These are phyloP conservation scores for Voacanga thouarsii DNA, from an alignment of 257 asterid species.

Conservation along the genomic window DNA sequence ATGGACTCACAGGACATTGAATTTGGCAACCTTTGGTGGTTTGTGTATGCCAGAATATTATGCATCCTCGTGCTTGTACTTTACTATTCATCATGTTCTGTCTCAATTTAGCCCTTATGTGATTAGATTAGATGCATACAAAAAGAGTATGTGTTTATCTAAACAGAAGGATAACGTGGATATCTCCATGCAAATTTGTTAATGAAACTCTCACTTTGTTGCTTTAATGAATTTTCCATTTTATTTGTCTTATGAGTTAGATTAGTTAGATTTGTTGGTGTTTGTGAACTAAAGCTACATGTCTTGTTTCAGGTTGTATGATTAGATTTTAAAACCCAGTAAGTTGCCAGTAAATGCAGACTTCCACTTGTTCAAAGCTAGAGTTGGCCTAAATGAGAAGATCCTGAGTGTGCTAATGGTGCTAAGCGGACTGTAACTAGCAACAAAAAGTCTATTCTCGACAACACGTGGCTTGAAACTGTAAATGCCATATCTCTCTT, in stretches of 20 bases:
- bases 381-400: slow-evolving; percentile 99
- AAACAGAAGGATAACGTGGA: background rate
- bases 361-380: slow-evolving; percentile 83
- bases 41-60: no score
- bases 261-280: background rate
- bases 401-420: slow-evolving; percentile 91
- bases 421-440: slow-evolving; percentile 80
- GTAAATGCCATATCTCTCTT: slow-evolving; percentile 32
- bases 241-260: no score
- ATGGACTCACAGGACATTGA: no score
- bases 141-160: background rate
- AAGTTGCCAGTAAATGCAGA: slow-evolving; percentile 71
- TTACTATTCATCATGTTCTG: background rate
- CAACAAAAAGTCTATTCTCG: slow-evolving; percentile 54
- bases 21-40: no score
- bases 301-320: slow-evolving; percentile 63
- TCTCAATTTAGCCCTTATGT: background rate
- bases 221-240: background rate
- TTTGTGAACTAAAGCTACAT: background rate
- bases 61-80: no score
- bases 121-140: background rate
- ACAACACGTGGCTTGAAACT: slow-evolving; percentile 88
- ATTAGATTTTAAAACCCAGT: slow-evolving; percentile 81
- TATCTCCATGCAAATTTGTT: background rate
- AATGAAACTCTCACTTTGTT: background rate